Evolutionary conservation across 2,329 filamentous ascomycete genomes (phyloP).

Genomic region (Fusarium decemcellulare): DNA sequence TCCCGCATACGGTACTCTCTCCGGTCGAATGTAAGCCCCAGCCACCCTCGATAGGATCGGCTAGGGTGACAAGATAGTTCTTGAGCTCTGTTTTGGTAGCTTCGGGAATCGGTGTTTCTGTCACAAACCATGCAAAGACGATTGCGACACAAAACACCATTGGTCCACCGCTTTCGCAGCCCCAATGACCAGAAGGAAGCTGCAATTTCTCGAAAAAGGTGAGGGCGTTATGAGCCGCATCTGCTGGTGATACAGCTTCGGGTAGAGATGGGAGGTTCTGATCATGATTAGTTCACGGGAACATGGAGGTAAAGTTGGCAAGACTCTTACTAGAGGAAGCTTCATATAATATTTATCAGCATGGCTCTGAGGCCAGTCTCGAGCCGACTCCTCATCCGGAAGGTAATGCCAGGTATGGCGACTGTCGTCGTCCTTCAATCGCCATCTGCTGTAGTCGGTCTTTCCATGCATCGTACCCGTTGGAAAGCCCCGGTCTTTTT

Average conservation of each 20-base stretch:
- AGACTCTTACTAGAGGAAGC: slow-evolving; percentile 75
- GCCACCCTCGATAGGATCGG: slow-evolving; percentile 87
- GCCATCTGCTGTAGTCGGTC: slow-evolving; percentile 70
- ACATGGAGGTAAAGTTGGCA: neutral
- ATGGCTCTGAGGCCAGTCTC: slow-evolving; percentile 86
- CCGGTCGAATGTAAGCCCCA: slow-evolving; percentile 97
- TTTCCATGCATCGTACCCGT: neutral
- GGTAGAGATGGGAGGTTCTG: slow-evolving; percentile 82
- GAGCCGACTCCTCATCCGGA: slow-evolving; percentile 75
- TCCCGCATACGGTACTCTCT: slow-evolving; percentile 92
- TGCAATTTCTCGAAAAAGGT: slow-evolving; percentile 91
- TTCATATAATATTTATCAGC: slow-evolving; percentile 91
- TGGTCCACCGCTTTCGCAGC: slow-evolving; percentile 94
- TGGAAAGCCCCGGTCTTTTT: neutral
- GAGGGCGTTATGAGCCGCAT: slow-evolving; percentile 85
- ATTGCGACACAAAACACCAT: slow-evolving; percentile 93
- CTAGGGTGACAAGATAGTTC: slow-evolving; percentile 89
- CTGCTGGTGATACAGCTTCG: slow-evolving; percentile 77
- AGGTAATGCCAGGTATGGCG: slow-evolving; percentile 96
- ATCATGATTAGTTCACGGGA: neutral
- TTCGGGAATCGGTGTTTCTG: slow-evolving; percentile 85
- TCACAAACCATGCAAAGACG: slow-evolving; percentile 88
- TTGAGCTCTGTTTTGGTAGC: slow-evolving; percentile 90
- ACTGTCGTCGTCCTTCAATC: slow-evolving; percentile 84
- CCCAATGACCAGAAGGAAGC: slow-evolving; percentile 91